Conservation (phyloP, 441 rosid genomes). For the Populus hybrid region DNA sequence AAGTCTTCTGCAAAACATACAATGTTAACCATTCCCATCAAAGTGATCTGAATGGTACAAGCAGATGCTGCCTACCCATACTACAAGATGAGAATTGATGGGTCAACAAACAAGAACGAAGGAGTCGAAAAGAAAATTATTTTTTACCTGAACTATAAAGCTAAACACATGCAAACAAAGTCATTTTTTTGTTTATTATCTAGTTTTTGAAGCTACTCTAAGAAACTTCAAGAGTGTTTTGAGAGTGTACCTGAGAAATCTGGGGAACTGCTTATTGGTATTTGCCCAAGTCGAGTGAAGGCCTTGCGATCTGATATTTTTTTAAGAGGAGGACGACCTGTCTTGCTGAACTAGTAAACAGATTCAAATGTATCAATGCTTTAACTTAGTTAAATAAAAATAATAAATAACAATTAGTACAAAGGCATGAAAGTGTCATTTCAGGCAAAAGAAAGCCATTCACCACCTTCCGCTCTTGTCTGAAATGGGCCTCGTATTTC, state of each 20-base stretch:
- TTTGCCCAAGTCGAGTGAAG: slow-evolving; percentile 37
- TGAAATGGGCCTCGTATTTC: slow-evolving; percentile 35
- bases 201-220: neutral
- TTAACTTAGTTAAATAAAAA: neutral
- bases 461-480: slow-evolving; percentile 54
- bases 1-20: neutral
- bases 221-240: neutral
- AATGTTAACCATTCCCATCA: neutral
- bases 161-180: neutral
- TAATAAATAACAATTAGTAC: neutral
- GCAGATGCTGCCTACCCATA: neutral
- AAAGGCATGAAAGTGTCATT: neutral
- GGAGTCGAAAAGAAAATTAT: neutral
- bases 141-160: neutral
- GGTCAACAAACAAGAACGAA: neutral
- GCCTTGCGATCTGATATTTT: slow-evolving; percentile 51
- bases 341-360: slow-evolving; percentile 42
- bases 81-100: neutral
- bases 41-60: neutral
- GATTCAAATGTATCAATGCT: slow-evolving; percentile 11
- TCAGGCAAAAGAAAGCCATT: neutral
- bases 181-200: neutral
- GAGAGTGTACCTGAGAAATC: slow-evolving; percentile 41
- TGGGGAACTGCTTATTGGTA: slow-evolving; percentile 35
- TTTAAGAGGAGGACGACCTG: slow-evolving; percentile 59